phyloP scores from a whole-genome alignment of 2,329 filamentous ascomycete genomes.

The Cladophialophora exuberans region DNA sequence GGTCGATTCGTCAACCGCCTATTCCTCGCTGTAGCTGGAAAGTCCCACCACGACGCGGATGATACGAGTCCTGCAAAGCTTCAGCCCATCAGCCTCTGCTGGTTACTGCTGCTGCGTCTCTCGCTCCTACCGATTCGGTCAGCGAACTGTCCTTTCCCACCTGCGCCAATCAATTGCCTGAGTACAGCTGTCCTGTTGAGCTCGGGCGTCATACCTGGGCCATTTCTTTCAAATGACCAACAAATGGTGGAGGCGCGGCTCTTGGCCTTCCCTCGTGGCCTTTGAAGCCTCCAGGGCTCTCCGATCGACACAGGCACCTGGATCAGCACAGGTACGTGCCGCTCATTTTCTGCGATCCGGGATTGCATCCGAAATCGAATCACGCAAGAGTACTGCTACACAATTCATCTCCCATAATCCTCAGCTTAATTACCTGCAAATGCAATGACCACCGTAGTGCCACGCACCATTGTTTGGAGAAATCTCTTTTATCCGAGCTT shows the following conservation, averaged over 20 bases:
- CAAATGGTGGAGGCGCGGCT: constrained; percentile 6
- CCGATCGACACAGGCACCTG: constrained; percentile 3
- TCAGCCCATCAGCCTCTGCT: constrained; percentile 19
- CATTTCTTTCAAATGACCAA: constrained; percentile 5
- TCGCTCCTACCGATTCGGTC: constrained; percentile 7
- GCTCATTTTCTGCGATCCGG: neutral
- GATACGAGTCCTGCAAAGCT: no score
- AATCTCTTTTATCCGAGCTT: neutral
- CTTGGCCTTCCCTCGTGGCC: constrained; percentile 13
- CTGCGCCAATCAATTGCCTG: neutral
- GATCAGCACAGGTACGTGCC: constrained; percentile 6
- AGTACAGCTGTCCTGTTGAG: neutral
- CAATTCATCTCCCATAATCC: no score
- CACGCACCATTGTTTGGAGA: neutral
- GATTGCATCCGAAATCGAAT: no score
- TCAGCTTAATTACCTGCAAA: no score
- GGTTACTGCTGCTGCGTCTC: constrained; percentile 6
- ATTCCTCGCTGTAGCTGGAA: no score
- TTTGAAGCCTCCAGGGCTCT: constrained; percentile 1
- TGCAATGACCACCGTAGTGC: no score
- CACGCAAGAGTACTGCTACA: no score
- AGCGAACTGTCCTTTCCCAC: neutral
- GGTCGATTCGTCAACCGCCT: constrained; percentile 2
- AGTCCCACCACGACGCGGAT: no score
- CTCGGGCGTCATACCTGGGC: constrained; percentile 4